Base-by-base conservation (phyloP, 2,329 filamentous ascomycete species). In the Microdochium nivale region DNA sequence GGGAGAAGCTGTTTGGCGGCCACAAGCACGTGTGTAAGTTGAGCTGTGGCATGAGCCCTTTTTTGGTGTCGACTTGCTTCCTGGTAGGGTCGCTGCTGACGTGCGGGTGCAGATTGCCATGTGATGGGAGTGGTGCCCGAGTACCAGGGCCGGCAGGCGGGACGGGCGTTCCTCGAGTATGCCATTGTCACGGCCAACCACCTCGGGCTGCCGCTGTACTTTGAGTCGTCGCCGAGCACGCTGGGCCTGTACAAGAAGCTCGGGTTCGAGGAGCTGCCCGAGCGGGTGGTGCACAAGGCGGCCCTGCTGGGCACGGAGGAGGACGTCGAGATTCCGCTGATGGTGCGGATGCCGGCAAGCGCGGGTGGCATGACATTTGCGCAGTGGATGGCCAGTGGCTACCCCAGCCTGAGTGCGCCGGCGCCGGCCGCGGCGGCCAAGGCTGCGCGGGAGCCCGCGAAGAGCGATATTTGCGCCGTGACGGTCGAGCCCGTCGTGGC, bases 71-170 rank as follows among this genome's bases (percentile, higher is more conserved):
- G 52, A 47, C 49, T 53, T 50, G 52, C 3, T 21, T n/a, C 30
- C 23, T 32, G 33, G n/a, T 19, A 54, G 47, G n/a, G 52, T 53
- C 35, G 47, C 48, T 24, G 48, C 24, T 24, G 16, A 19, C 4
- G 7, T 5, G 35, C 14, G 7, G 7, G 7, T 24, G 3, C 33
- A 69, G 67, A 71, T 55, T 61, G 60, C 37, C 71, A 74, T 54
- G 67, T 73, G 50, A 70, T 75, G 50, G 73, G 70, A 21, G 68
- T 76, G 10, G 66, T 73, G 46, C 73, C 74, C 10, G 63, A 62
- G 47, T 58, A 67, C 54, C 73, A 77, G 54, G 67, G 72, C 27
- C 69, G 64, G 52, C 70, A 71, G 23, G 67, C 70, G 5, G 74
- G 71, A 14, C 65, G 66, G 2, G 58, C 68, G 23, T 60, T 76